phyloP scores from a whole-genome alignment of 2,329 filamentous ascomycete genomes.

The Blastomyces gilchristii region DNA sequence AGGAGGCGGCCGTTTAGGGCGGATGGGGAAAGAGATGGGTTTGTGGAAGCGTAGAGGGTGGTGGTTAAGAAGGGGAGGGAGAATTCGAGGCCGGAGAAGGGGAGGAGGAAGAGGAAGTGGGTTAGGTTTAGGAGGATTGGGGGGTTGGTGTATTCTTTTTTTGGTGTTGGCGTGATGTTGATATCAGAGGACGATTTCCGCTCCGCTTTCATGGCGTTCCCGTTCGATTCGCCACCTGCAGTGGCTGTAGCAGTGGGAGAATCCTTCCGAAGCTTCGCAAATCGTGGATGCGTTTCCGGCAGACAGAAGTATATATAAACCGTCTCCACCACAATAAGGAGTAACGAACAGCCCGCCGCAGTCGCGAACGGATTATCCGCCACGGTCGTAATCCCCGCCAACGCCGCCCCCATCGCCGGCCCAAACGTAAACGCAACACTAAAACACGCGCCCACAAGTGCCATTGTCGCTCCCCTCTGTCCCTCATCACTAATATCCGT shows the following conservation, averaged over 20 bases:
- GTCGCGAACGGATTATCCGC: slow-evolving; percentile 88
- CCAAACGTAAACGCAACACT: slow-evolving; percentile 96
- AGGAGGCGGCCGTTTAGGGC: slow-evolving; percentile 74
- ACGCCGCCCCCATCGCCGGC: slow-evolving; percentile 77
- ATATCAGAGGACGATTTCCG: slow-evolving; percentile 20
- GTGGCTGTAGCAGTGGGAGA: slow-evolving; percentile 10
- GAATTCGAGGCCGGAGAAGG: slow-evolving; percentile 98
- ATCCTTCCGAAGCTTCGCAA: slow-evolving; percentile 35
- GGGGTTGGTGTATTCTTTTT: slow-evolving; percentile 60
- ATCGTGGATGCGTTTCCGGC: slow-evolving; percentile 67
- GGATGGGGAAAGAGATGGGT: slow-evolving; percentile 39
- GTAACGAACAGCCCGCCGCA: slow-evolving; percentile 77
- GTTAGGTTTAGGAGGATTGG: slow-evolving; percentile 71
- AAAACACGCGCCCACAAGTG: slow-evolving; percentile 90
- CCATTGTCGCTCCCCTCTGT: slow-evolving; percentile 84
- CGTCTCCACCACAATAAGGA: slow-evolving; percentile 77
- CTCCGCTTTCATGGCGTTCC: slow-evolving; percentile 18
- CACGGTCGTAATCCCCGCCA: slow-evolving; percentile 67
- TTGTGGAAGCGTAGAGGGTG: slow-evolving; percentile 72
- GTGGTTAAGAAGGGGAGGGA: slow-evolving; percentile 96
- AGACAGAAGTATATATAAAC: slow-evolving; percentile 73
- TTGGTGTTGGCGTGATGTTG: slow-evolving; percentile 19
- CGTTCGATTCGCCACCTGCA: background rate
- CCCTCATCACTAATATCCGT: slow-evolving; percentile 86
- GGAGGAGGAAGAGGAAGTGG: slow-evolving; percentile 85